Conservation (phyloP, 1,139 yeast species). For the Scheffersomyces illinoinensis region DNA sequence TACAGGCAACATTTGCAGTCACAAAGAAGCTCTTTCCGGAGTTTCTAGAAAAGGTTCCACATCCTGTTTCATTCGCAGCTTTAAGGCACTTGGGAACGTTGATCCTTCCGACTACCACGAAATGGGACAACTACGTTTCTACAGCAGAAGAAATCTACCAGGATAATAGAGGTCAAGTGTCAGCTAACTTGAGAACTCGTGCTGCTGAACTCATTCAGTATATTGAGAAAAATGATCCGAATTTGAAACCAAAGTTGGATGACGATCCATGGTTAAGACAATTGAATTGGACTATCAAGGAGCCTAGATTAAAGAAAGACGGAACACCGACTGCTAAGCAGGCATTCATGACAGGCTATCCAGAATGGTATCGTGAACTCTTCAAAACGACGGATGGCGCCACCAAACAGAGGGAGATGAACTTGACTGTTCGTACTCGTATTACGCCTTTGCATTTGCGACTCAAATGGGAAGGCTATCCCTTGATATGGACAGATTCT, state of each 20-base stretch:
- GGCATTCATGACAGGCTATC: conserved; percentile 81
- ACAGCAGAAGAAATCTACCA: conserved; percentile 70
- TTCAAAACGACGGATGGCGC: conserved; percentile 45
- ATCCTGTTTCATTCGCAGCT: conserved; percentile 94
- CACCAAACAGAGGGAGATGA: conserved; percentile 38
- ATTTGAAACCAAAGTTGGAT: conserved; percentile 28
- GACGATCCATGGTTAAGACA: conserved; percentile 89
- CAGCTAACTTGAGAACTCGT: conserved; percentile 55
- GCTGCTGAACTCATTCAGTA: conserved; percentile 59
- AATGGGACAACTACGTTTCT: conserved; percentile 74
- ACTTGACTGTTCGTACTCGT: conserved; percentile 71
- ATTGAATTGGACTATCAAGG: conserved; percentile 79
- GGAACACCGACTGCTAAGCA: conserved; percentile 80
- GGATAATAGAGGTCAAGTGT: conserved; percentile 56
- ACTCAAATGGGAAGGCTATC: conserved; percentile 83
- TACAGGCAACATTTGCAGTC: conserved; percentile 70
- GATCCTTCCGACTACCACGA: conserved; percentile 72
- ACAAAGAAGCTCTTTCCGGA: conserved; percentile 68
- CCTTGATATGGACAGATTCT: conserved; percentile 75
- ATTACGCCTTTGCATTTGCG: conserved; percentile 74
- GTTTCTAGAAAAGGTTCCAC: conserved; percentile 73
- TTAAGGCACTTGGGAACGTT: conserved; percentile 73
- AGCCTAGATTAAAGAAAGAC: conserved; percentile 62
- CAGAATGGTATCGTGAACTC: conserved; percentile 88
- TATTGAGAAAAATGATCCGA: conserved; percentile 25